Base-by-base conservation (phyloP, 768 basidiomycete species). In the Pleurotus ostreatus region DNA sequence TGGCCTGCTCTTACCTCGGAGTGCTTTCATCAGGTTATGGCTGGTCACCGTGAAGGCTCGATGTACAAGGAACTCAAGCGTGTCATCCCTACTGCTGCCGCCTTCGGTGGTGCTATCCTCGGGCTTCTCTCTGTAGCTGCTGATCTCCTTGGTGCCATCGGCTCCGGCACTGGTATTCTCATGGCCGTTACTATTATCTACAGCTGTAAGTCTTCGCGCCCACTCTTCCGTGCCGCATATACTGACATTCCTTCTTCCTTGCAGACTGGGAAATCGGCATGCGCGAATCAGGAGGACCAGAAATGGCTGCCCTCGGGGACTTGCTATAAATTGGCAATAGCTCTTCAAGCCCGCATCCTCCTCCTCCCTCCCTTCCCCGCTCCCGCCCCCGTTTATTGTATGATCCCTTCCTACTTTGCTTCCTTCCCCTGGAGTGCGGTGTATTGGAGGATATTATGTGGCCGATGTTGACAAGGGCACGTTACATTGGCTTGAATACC, bases 11-110 rank as follows among this genome's bases (percentile, higher is more conserved):
- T 34, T 34, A 34, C 9, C 30, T 2, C 2, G 3, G 2, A 34
- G 3, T 34, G 30, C 30, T 34, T 34, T 34, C 30, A 51, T 4
- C 49, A 86, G 85, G 85, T 88, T 44, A 88, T 89, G 86, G 85
- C 86, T 2, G 85, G 92, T 57, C 95, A 98, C 71, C 89, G 94
- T 63, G 97, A 99, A 69, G 94, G 90, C 13, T 93, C 89, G 30
- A 96, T 98, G 92, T 99, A 98, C 81, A 99, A 98, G 77, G 97
- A 98, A 69, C 83, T 99, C 59, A 99, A 98, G 79, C 83, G 94
- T 44, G 89, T 98, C 59, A 97, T 99, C 61, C 97, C 97, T 1
- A 98, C 95, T 18, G 96, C 97, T 11, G 97, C 96, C 20, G 93
- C 95, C 0, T 92, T 98, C 60, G 96, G 97, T 44, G 96, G 96